These are phyloP conservation scores for Didymella segeticola DNA, from an alignment of 2,329 filamentous ascomycete genomes.

Conservation along the genomic window DNA sequence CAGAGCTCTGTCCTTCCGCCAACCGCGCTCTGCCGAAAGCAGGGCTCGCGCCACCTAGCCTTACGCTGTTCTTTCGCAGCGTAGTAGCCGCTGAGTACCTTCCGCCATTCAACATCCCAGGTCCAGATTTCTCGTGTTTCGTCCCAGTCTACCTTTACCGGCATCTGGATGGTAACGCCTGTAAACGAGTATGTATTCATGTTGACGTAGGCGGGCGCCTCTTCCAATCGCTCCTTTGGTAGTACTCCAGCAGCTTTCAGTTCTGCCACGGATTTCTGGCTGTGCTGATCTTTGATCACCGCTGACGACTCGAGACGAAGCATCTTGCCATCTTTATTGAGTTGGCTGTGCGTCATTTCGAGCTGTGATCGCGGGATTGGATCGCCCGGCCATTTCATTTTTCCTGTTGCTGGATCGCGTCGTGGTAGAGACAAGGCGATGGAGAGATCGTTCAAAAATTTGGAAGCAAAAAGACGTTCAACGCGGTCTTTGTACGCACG, in stretches of 20 bases:
- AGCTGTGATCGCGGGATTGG: constrained; percentile 21
- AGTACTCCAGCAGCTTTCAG: constrained; percentile 18
- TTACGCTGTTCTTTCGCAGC: constrained; percentile 18
- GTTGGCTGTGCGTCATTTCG: constrained; percentile 12
- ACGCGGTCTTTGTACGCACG: constrained; percentile 22
- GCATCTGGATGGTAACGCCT: constrained; percentile 16
- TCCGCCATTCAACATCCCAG: constrained; percentile 31
- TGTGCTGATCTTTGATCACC: constrained; percentile 3
- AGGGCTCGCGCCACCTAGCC: background rate
- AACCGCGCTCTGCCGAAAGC: background rate
- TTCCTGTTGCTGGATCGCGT: constrained; percentile 23
- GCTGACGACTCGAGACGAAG: constrained; percentile 20
- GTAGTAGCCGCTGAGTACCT: constrained; percentile 25
- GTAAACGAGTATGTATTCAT: constrained; percentile 21
- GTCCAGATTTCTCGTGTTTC: constrained; percentile 23
- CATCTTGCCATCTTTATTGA: constrained; percentile 1
- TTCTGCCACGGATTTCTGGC: constrained; percentile 19
- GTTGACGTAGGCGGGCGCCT: constrained; percentile 27
- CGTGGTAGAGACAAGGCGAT: constrained; percentile 29
- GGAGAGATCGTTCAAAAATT: constrained; percentile 18
- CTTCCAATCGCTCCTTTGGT: constrained; percentile 24
- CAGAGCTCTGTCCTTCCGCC: background rate
- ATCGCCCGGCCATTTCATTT: constrained; percentile 19
- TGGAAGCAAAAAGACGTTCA: constrained; percentile 26
- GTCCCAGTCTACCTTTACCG: constrained; percentile 27